phyloP scores from a whole-genome alignment of 78 protist species.

The Dictyostelium purpureum region DNA sequence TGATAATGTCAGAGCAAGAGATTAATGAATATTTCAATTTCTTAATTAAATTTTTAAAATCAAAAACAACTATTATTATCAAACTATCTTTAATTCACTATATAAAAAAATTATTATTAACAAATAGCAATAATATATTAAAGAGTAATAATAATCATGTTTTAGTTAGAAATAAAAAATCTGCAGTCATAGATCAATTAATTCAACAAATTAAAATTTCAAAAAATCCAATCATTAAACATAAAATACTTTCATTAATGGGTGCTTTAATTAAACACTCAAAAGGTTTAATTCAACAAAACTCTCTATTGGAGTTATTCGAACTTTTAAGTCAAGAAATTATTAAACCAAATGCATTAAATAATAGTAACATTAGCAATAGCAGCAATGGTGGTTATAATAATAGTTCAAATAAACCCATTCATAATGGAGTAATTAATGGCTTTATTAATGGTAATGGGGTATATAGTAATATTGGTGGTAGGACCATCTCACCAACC shows the following conservation, averaged over 20 bases:
- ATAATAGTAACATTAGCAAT: too few species aligned
- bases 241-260: background rate
- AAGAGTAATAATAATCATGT: background rate
- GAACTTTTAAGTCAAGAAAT: background rate
- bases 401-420: too few species aligned
- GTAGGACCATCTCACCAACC: too few species aligned
- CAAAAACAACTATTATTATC: background rate
- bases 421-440: too few species aligned
- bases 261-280: background rate
- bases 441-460: too few species aligned
- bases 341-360: too few species aligned
- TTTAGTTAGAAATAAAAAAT: background rate
- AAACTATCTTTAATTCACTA: background rate
- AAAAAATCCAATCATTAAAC: background rate
- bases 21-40: background rate
- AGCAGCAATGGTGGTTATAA: too few species aligned
- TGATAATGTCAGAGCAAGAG: background rate
- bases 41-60: background rate
- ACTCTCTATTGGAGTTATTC: background rate
- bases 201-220: conserved; percentile 1
- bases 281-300: background rate
- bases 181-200: background rate
- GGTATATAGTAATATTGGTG: too few species aligned
- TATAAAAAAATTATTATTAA: background rate
- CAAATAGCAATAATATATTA: background rate